phyloP scores from a whole-genome alignment of 129 eudicot species.

The Artemisia tridentata region DNA sequence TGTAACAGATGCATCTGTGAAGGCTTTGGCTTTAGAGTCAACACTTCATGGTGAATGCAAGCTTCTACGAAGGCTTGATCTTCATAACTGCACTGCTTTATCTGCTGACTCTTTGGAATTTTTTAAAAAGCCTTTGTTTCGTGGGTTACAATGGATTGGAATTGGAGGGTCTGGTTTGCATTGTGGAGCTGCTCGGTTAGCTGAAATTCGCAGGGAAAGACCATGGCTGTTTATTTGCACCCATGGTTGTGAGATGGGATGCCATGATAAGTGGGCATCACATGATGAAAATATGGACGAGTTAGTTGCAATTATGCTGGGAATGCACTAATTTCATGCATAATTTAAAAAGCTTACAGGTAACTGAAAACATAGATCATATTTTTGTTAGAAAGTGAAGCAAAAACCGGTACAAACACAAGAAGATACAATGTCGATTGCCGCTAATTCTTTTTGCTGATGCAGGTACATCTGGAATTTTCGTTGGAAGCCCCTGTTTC shows the following conservation, averaged over 20 bases:
- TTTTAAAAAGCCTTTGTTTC: constrained; percentile 47
- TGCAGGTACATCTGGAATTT: no score
- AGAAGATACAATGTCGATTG: no score
- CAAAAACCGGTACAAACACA: constrained; percentile 29
- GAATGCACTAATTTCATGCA: constrained; percentile 31
- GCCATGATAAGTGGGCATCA: constrained; percentile 79
- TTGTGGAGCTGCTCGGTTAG: constrained; percentile 2
- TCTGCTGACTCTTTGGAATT: constrained; percentile 28
- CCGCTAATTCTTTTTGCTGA: no score
- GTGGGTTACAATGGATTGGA: constrained; percentile 72
- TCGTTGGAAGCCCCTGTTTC: constrained; percentile 40
- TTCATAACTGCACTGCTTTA: constrained; percentile 42
- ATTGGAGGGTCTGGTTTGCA: background rate
- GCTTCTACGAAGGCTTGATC: constrained; percentile 46
- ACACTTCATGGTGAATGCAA: constrained; percentile 18
- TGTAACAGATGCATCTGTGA: constrained; percentile 57
- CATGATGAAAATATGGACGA: constrained; percentile 25
- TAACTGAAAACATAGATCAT: constrained; percentile 50
- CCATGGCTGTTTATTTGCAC: constrained; percentile 53
- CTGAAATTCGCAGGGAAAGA: constrained; percentile 28
- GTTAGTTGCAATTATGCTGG: no score
- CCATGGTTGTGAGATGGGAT: constrained; percentile 74
- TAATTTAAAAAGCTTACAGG: constrained; percentile 53
- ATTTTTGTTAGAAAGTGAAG: constrained; percentile 34
- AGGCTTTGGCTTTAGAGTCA: constrained; percentile 42